Base-by-base conservation (phyloP, 495 filamentous ascomycete genomes). In the Glonium stellatum region DNA sequence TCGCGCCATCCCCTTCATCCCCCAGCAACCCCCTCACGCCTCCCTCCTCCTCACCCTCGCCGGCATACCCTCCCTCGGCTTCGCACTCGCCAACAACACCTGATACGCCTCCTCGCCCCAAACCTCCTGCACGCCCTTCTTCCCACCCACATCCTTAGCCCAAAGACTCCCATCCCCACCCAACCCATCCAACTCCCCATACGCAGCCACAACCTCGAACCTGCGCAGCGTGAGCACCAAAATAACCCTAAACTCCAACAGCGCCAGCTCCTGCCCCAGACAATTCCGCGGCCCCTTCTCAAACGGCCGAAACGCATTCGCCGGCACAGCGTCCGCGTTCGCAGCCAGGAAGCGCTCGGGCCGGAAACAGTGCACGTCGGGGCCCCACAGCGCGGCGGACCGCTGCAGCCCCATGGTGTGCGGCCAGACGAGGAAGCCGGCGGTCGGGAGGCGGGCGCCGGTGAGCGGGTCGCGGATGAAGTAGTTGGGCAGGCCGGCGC, bases 261-360 rank as follows among this genome's bases (percentile, higher is more conserved):
- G 62, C 11, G 72, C 69, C 12, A 74, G 63, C 46, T 72, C 69
- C 60, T 74, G 72, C 11, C 72, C 72, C 27, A 74, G 70, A 47
- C 72, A 74, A 55, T 70, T 71, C 2, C 72, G 58, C 5, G 64
- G 64, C 1, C 72, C 72, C 22, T 66, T 61, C 21, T 61, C 69
- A 42, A 73, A 75, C 18, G 67, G 69, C 3, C 64, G 55, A 57
- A 59, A 72, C 8, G 71, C 69, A 21, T 59, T 58, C 4, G 63
- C 23, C 12, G 18, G 23, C 27, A 67, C 35, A 22, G 58, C 52
- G 42, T 51, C 41, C 12, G n/a, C 19, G 37, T 63, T 60, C 35
- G 46, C 56, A 21, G 56, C 44, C 37, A 61, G 58, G 41, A 62
- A 67, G 55, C 65, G 65, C 42, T 64, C 61, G 19, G 65, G 65